phyloP scores from a whole-genome alignment of 306 rosid species.

The Gynostemma pentaphyllum region DNA sequence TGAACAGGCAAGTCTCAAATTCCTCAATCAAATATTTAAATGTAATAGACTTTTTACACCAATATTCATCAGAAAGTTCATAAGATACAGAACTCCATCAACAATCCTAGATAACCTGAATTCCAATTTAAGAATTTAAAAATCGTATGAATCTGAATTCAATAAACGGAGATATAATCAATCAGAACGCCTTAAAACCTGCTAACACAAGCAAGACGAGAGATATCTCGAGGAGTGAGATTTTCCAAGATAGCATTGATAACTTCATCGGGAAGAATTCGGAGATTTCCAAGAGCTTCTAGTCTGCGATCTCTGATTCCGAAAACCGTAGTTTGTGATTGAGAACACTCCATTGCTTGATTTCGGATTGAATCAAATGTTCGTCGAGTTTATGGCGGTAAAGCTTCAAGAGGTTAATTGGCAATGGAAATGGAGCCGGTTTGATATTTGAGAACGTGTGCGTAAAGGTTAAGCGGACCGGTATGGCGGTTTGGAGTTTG shows the following conservation, averaged over 20 bases:
- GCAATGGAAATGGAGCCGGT: not conserved
- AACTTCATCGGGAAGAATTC: conserved; percentile 70
- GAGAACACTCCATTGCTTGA: conserved; percentile 28
- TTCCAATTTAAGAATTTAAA: not conserved
- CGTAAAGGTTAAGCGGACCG: conserved; percentile 4
- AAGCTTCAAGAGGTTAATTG: not conserved
- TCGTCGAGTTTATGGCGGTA: not conserved
- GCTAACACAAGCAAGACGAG: conserved; percentile 85
- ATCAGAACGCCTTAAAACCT: conserved; percentile 28
- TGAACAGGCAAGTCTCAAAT: not conserved
- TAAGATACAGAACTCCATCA: not conserved
- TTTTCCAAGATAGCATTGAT: conserved; percentile 52
- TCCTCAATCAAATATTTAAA: not conserved
- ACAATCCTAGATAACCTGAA: not conserved
- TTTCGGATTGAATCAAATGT: not conserved
- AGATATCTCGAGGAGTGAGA: conserved; percentile 57
- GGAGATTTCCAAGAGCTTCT: conserved; percentile 71
- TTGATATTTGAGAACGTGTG: not conserved
- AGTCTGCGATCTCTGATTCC: conserved; percentile 50
- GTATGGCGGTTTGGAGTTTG: not conserved
- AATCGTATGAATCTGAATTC: not conserved
- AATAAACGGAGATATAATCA: not conserved
- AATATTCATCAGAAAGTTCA: not conserved
- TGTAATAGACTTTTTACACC: not conserved
- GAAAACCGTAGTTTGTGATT: not conserved